phyloP scores from a whole-genome alignment of 1,139 yeast species.

The Blastobotrys proliferans region DNA sequence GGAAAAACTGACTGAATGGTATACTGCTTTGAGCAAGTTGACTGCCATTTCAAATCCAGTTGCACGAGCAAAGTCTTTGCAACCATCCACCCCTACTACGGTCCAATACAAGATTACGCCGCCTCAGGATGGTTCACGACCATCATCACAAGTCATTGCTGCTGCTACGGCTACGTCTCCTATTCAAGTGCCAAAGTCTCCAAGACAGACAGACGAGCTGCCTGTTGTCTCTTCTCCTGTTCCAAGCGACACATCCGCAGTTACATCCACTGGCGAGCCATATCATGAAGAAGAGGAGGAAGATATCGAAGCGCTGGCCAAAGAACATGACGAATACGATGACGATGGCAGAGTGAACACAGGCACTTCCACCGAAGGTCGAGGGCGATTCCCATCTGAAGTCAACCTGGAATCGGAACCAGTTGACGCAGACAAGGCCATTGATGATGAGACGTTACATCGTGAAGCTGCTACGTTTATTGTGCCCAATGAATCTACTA shows the following conservation, averaged over 20 bases:
- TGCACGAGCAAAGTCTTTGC: conserved; percentile 40
- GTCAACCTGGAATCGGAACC: conserved; percentile 25
- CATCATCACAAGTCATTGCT: too few relatives aligned
- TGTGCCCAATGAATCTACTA: conserved; percentile 17
- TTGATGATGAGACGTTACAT: conserved; percentile 18
- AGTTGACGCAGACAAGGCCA: conserved; percentile 20
- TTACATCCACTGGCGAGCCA: conserved; percentile 32
- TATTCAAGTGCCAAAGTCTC: not conserved
- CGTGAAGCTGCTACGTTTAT: conserved; percentile 21
- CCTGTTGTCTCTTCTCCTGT: conserved; percentile 21
- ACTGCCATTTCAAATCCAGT: conserved; percentile 56
- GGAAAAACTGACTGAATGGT: conserved; percentile 80
- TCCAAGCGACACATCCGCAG: conserved; percentile 30
- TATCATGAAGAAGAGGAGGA: conserved; percentile 16
- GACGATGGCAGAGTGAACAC: conserved; percentile 12
- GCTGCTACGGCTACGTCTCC: too few relatives aligned
- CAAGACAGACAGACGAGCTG: conserved; percentile 1
- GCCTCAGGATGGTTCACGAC: too few relatives aligned
- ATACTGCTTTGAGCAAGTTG: conserved; percentile 63
- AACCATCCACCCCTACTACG: too few relatives aligned
- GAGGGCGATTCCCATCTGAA: conserved; percentile 31
- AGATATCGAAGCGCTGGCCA: not conserved
- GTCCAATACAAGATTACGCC: too few relatives aligned
- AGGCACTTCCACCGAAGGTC: conserved; percentile 11
- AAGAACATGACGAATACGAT: conserved; percentile 9